Percentiles rank a stretch among this genome's conserved stretches.
Conservation (phyloP, 2,329 filamentous ascomycete genomes). For the Nemania sp. region DNA sequence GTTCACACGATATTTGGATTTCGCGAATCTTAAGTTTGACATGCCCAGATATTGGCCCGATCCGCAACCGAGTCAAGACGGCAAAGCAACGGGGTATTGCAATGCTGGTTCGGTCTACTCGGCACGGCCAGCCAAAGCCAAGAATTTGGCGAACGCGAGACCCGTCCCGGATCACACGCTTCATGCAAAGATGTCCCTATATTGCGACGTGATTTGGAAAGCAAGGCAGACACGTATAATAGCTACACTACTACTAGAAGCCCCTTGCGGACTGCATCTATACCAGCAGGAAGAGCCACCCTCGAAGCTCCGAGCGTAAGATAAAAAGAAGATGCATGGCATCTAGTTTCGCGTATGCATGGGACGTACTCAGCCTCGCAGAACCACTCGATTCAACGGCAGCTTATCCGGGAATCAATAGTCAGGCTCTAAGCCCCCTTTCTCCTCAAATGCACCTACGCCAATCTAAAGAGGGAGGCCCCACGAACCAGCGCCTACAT, state of each 20-base stretch:
- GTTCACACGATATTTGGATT: constrained; percentile 10
- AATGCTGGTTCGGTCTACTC: constrained; percentile 1
- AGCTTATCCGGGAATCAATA: too few relatives aligned
- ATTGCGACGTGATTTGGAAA: background rate
- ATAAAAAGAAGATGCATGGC: constrained; percentile 2
- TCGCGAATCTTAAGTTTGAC: constrained; percentile 2
- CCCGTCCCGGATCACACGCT: constrained; percentile 2
- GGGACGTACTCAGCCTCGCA: background rate
- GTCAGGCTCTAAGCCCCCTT: too few relatives aligned
- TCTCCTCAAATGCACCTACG: constrained; percentile 5
- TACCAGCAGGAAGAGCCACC: too few relatives aligned
- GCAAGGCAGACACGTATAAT: background rate
- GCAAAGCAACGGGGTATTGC: background rate
- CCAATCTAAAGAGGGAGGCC: background rate
- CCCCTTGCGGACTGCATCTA: too few relatives aligned
- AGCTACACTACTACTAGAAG: too few relatives aligned
- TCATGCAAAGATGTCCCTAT: background rate
- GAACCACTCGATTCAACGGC: too few relatives aligned
- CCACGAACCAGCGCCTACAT: background rate
- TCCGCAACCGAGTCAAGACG: background rate
- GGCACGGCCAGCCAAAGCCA: background rate
- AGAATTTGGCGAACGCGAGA: background rate
- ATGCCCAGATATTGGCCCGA: background rate
- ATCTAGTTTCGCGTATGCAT: background rate
- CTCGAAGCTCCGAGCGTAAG: too few relatives aligned